Evolutionary conservation across 441 rosid species (phyloP), one percentile per base, ranked within the genome.

Genomic region (Jatropha multifida): DNA sequence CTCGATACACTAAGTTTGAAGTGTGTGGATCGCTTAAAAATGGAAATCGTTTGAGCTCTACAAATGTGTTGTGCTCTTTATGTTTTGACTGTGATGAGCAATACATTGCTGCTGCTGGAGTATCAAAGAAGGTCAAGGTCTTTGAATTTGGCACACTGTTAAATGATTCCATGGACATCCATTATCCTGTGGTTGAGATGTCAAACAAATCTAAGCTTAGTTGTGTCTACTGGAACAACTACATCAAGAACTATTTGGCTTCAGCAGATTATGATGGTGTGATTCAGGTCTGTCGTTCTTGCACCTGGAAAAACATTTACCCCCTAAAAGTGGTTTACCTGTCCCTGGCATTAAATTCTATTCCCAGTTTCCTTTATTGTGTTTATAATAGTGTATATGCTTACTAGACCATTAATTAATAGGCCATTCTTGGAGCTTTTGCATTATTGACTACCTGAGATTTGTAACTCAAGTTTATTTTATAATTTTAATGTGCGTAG

Each of bases 181-280:
- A 91, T 76, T 93, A 93, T 84, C 97, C 97, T 7, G 83, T 80
- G 8, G 84, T 93, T 51, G 97, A 93, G 90, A 88, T 93, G 93
- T 76, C 89, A 78, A 91, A 87, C 89, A 89, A 81, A 74, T 88
- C 94, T 62, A 93, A 80, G 83, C 74, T 93, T 40, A 93, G 96
- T 79, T 90, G 93, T 81, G 86, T 88, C 73, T 85, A 86, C 83
- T 93, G 97, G 97, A 93, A 93, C 83, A 87, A 82, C 78, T 91
- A 90, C 85, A 91, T 93, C 72, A 89, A 84, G 81, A 93, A 91
- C 84, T 91, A 91, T 84, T 84, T 93, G 81, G 97, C 93, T 75
- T 91, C 97, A 68, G 83, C 97, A 46, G 96, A 91, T 78, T 93
- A 90, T 55, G 91, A 93, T 76, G 96, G 96, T 55, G 74, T 86